phyloP scores from a whole-genome alignment of 768 basidiomycete species.

The Panellus pusillus region DNA sequence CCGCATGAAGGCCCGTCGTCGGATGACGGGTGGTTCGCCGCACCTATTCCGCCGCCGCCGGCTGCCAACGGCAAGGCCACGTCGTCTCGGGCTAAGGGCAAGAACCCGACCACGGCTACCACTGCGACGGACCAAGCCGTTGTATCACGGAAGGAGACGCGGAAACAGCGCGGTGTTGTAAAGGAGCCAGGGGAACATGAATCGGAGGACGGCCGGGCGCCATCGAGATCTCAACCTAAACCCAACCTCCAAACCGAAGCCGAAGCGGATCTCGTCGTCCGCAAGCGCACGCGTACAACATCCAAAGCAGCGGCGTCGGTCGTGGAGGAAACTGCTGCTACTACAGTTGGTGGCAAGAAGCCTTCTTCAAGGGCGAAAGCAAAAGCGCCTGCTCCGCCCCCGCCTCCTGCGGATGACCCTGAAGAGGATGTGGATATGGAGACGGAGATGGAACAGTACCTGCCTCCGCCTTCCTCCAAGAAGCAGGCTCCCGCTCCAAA shows the following conservation, averaged over 20 bases:
- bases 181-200: neutral
- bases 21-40: constrained; percentile 19
- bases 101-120: constrained; percentile 1
- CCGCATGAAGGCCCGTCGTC: constrained; percentile 18
- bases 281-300: constrained; percentile 16
- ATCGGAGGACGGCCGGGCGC: neutral
- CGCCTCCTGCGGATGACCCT: constrained; percentile 12
- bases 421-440: constrained; percentile 18
- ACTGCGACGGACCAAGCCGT: constrained; percentile 11
- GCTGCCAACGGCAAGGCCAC: constrained; percentile 8
- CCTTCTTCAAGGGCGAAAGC: constrained; percentile 15
- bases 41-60: constrained; percentile 15
- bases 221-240: constrained; percentile 15
- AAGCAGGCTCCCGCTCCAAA: constrained; percentile 4
- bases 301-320: constrained; percentile 19
- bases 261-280: constrained; percentile 6
- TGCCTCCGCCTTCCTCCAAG: constrained; percentile 16
- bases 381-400: constrained; percentile 7
- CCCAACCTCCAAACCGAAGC: neutral
- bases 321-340: constrained; percentile 1
- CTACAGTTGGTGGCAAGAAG: constrained; percentile 11
- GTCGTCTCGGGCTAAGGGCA: constrained; percentile 8
- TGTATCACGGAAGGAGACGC: constrained; percentile 20
- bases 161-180: constrained; percentile 2
- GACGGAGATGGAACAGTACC: constrained; percentile 19